These are phyloP conservation scores for Fraxinus paxiana DNA, from an alignment of 305 asterid species.

Conservation along the genomic window DNA sequence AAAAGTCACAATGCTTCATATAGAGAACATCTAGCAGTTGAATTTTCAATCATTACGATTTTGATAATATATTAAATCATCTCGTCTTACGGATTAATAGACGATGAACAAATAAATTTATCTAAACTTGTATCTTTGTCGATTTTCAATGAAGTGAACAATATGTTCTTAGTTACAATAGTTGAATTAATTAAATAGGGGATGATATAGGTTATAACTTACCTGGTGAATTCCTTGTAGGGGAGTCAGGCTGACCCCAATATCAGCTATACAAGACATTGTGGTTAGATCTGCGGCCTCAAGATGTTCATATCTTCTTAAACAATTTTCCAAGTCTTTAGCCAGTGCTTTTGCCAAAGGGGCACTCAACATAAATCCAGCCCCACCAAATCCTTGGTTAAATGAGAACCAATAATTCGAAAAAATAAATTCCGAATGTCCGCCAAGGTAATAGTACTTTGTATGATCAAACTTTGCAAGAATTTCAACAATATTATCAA, in stretches of 20 bases:
- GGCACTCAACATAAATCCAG: conserved; percentile 50
- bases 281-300: conserved; percentile 40
- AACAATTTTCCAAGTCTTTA: conserved; percentile 39
- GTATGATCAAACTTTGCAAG: conserved; percentile 41
- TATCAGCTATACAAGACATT: conserved; percentile 43
- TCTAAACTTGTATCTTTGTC: not conserved
- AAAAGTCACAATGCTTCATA: not conserved
- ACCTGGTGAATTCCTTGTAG: conserved; percentile 58
- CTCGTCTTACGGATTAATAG: not conserved
- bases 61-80: not conserved
- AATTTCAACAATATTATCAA: conserved; percentile 45
- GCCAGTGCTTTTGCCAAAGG: conserved; percentile 48
- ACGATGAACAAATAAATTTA: not conserved
- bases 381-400: conserved; percentile 54
- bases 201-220: not conserved
- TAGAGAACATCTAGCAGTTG: not conserved
- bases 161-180: too few relatives aligned
- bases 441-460: conserved; percentile 43
- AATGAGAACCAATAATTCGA: conserved; percentile 42
- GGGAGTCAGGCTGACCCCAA: conserved; percentile 42
- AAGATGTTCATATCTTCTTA: conserved; percentile 29
- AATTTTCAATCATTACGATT: not conserved
- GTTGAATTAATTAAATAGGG: not conserved
- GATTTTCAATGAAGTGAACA: not conserved
- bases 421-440: conserved; percentile 41